Conservation (phyloP, 192 early-diverging fungal species). For the Chytriomyces sp. region DNA sequence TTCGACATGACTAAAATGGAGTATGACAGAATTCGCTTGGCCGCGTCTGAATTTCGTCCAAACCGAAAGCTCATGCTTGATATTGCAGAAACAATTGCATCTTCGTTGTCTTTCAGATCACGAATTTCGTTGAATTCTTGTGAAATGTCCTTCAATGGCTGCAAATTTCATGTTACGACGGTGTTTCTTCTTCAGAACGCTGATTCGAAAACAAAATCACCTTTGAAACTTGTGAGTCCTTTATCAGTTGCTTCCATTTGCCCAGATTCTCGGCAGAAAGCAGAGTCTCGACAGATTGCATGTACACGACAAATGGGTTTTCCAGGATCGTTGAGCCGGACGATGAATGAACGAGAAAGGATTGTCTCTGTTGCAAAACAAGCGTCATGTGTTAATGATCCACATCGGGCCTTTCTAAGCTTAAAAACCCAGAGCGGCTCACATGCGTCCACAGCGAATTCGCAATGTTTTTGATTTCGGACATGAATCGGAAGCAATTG, state of each 20-base stretch:
- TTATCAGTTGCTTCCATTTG: not conserved
- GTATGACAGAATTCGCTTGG: not conserved
- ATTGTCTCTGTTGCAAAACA: not conserved
- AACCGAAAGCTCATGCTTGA: conserved; percentile 19
- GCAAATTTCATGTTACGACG: too few relatives aligned
- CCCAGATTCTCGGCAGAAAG: conserved; percentile 2
- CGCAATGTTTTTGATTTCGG: not conserved
- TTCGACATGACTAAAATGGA: conserved; percentile 10
- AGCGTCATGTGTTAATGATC: not conserved
- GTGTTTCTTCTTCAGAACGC: too few relatives aligned
- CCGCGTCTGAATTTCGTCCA: not conserved
- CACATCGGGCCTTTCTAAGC: not conserved
- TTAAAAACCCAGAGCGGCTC: not conserved
- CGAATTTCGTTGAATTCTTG: conserved; percentile 28
- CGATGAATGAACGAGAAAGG: not conserved
- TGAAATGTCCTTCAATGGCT: not conserved
- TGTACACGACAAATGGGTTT: not conserved
- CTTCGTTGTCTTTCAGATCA: conserved; percentile 28
- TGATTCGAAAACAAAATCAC: too few relatives aligned
- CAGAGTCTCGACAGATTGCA: not conserved
- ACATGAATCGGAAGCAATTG: conserved; percentile 16
- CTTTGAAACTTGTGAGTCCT: not conserved
- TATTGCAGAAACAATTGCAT: conserved; percentile 16
- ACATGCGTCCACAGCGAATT: conserved; percentile 19
- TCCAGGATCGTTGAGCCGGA: not conserved